Percentiles rank a stretch among this genome's conserved stretches.
Evolutionary conservation across 257 asterid species (phyloP).

Genomic region (Solanum corneliomulleri): DNA sequence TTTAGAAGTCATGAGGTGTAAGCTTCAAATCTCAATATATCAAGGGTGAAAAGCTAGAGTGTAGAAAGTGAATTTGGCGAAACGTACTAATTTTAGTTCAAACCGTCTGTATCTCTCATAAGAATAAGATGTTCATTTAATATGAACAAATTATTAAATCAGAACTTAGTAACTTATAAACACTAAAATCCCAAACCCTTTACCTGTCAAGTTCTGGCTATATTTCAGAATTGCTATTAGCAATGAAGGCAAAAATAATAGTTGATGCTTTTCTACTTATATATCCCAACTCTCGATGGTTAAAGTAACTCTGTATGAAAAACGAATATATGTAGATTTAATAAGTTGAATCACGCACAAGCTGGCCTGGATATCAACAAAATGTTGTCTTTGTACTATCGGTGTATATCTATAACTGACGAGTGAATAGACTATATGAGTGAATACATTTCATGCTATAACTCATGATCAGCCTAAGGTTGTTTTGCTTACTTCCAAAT

Average conservation of each 20-base stretch:
- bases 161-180: not conserved
- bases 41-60: too few species aligned
- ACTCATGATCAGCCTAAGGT: not conserved
- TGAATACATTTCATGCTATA: not conserved
- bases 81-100: too few species aligned
- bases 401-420: not conserved
- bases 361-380: not conserved
- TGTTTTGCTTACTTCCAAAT: not conserved
- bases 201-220: not conserved
- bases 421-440: not conserved
- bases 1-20: too few species aligned
- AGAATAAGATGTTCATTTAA: too few species aligned
- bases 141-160: too few species aligned
- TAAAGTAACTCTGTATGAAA: not conserved
- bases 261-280: not conserved
- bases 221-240: not conserved
- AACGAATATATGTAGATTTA: too few species aligned
- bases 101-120: too few species aligned
- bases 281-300: not conserved
- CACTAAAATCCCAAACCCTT: not conserved
- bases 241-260: not conserved
- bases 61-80: too few species aligned
- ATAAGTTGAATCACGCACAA: not conserved
- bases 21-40: too few species aligned
- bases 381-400: too few species aligned